Conservation (phyloP, 2,329 filamentous ascomycete species). For the Myriosclerotinia scirpicola region DNA sequence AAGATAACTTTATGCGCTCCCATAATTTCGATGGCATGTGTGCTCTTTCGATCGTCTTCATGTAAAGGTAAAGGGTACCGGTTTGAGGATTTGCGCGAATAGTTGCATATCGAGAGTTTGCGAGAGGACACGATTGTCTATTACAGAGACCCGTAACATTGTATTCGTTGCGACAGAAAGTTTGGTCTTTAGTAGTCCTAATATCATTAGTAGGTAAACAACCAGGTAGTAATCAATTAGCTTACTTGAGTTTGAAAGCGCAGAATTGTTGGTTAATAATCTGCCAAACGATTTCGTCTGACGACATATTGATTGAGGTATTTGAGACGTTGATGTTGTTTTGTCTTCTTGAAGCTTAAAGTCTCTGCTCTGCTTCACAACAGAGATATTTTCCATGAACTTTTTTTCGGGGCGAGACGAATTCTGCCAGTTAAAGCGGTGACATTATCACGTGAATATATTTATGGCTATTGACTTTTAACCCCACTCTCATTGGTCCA, state of each 20-base stretch:
- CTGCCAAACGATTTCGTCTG: slow-evolving; percentile 96
- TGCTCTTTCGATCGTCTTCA: slow-evolving; percentile 88
- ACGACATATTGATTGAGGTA: slow-evolving; percentile 61
- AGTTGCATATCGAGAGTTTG: slow-evolving; percentile 91
- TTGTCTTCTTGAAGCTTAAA: slow-evolving; percentile 5
- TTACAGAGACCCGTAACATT: slow-evolving; percentile 84
- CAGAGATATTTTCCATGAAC: slow-evolving; percentile 22
- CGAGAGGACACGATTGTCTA: slow-evolving; percentile 84
- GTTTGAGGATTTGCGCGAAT: slow-evolving; percentile 79
- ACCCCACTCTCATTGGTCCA: slow-evolving; percentile 4
- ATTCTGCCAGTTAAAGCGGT: slow-evolving; percentile 10
- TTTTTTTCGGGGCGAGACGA: slow-evolving; percentile 18
- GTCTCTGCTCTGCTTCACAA: slow-evolving; percentile 4
- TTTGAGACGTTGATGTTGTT: background rate
- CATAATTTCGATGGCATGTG: slow-evolving; percentile 90
- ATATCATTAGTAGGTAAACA: slow-evolving; percentile 37
- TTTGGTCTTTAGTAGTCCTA: slow-evolving; percentile 81
- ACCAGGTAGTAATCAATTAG: slow-evolving; percentile 23
- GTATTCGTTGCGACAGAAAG: slow-evolving; percentile 94
- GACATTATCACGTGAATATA: background rate
- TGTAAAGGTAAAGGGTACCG: slow-evolving; percentile 88
- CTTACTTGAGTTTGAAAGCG: slow-evolving; percentile 88
- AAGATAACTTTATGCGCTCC: slow-evolving; percentile 87
- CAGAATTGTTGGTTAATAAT: slow-evolving; percentile 96
- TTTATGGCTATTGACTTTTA: background rate